Base-by-base conservation (phyloP, 331 rosid genomes). In the Stylosanthes scabra region DNA sequence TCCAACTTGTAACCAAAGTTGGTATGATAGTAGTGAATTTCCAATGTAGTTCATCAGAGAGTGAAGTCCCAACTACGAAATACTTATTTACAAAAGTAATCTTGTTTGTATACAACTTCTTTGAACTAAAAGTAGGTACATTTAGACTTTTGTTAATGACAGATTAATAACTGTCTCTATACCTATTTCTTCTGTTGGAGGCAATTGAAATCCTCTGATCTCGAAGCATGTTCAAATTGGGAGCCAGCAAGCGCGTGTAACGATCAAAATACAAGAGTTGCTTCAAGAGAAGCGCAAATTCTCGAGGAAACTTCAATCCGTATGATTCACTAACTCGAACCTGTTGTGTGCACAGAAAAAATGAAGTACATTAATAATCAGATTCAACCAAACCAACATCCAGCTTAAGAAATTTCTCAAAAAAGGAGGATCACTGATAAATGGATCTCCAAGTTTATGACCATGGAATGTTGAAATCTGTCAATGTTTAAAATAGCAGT, bases 201-300 rank as follows among this genome's bases (percentile, higher is more conserved):
- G 68, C 90, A 66, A 91, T 94, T 63, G 87, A 70, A 78, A 94
- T 82, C 88, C 99, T 91, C 76, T 91, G 93, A 81, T 94, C 99
- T 75, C 70, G 97, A 73, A 94, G 99, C 99, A 94, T 91, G 80
- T 94, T 90, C 87, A 94, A 59, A 70, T 91, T 82, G 20, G 97
- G 97, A 63, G 99, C 99, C 82, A 94, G 67, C 83, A 94, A 74
- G 55, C 99, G 90, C 1, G 99, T 88, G 84, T 94, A 94, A 13
- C 97, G 96, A 39, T 94, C 99, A 76, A 94, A 94, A 78, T 94
- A 94, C 87, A 94, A 78, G 68, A 94, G 96, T 80, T 94, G 99
- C 90, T 94, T 94, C 93, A 94, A 59, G 29, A 94, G 97, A 56
- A 94, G 92, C 2, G 97, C 97, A 56, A 91, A 94, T 81, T 94